A percentile compares a stretch with the other conserved stretches of the same genome.
phyloP scores from a whole-genome alignment of 768 basidiomycete species.

The Tylopilus balloui region DNA sequence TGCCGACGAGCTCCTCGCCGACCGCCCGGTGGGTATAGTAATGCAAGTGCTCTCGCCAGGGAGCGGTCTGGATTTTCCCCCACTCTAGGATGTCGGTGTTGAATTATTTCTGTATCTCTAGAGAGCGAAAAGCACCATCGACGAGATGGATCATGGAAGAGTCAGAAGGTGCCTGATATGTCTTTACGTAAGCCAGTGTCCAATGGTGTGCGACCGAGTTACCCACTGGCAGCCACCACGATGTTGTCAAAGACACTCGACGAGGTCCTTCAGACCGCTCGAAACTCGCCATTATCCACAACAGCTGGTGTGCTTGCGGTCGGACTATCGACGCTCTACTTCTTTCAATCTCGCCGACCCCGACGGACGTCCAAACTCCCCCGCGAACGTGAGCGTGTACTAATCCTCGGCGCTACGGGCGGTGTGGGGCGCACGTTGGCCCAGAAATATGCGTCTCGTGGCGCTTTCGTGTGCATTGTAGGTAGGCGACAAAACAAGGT shows the following conservation, averaged over 20 bases:
- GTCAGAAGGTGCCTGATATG: no score
- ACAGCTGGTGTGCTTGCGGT: constrained; percentile 12
- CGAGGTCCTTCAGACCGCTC: constrained; percentile 1
- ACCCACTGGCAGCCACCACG: no score
- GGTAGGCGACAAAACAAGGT: constrained; percentile 58
- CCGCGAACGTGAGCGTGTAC: constrained; percentile 58
- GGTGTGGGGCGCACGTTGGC: constrained; percentile 78
- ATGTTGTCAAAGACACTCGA: constrained; percentile 11
- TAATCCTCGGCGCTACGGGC: constrained; percentile 79
- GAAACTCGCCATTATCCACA: constrained; percentile 5
- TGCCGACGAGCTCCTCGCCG: no score
- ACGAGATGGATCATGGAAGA: no score
- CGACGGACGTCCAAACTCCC: constrained; percentile 37
- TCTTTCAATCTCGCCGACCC: constrained; percentile 14
- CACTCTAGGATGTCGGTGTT: no score
- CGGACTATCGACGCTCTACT: constrained; percentile 15
- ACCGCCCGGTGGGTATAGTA: no score
- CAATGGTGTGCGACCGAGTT: no score
- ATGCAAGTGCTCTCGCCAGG: no score
- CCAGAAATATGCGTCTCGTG: constrained; percentile 64
- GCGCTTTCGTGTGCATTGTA: constrained; percentile 70
- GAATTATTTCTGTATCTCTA: no score
- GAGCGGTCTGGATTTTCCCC: no score
- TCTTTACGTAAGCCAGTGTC: no score
- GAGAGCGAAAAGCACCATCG: no score